phyloP scores from a whole-genome alignment of 306 rosid genomes.

The Glycine latifolia region DNA sequence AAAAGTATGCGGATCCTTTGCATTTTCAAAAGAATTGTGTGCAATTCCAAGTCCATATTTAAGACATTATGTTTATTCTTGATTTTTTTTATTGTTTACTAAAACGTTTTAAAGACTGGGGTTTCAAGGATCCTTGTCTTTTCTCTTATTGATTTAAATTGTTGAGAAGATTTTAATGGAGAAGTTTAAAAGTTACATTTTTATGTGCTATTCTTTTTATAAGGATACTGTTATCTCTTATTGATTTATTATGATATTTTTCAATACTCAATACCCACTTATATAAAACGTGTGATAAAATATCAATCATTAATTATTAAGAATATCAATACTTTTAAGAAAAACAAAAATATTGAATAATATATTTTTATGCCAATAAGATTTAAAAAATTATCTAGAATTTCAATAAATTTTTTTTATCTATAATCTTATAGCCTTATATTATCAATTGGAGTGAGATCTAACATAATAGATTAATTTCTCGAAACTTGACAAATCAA shows the following conservation, averaged over 20 bases:
- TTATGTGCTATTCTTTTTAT: background rate
- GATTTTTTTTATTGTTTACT: background rate
- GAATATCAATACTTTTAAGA: no score
- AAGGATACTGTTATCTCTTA: background rate
- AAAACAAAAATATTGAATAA: no score
- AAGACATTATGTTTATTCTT: background rate
- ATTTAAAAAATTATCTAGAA: no score
- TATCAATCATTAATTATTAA: no score
- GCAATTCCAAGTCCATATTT: background rate
- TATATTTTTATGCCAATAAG: no score
- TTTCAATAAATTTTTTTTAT: no score
- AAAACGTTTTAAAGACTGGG: background rate
- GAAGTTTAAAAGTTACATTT: background rate
- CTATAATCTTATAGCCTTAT: no score
- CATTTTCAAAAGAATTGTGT: background rate
- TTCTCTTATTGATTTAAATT: background rate
- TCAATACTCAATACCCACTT: background rate
- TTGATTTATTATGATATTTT: background rate
- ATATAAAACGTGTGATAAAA: background rate
- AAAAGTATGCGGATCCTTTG: conserved; percentile 2
- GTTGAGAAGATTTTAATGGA: background rate
- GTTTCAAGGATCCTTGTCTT: background rate
- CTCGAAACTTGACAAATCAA: no score
- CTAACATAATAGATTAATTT: no score
- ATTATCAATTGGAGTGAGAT: no score